These are phyloP conservation scores for Tuber melanosporum DNA, from an alignment of 495 filamentous ascomycete genomes.

Conservation along the genomic window DNA sequence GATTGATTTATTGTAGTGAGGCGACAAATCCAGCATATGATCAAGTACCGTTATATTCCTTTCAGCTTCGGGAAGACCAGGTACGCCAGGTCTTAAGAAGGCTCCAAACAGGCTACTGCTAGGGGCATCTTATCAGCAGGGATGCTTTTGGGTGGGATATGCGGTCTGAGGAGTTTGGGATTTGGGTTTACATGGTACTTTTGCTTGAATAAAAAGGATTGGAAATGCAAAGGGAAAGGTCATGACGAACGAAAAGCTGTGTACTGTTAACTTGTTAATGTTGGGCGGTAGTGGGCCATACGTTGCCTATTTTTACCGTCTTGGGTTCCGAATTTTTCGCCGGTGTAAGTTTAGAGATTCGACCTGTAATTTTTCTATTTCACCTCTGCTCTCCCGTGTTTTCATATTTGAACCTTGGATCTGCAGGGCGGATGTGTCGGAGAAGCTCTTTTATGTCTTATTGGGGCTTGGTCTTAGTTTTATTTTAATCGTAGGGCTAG, in stretches of 20 bases:
- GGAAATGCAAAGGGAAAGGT: not conserved
- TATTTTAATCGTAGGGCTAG: conserved; percentile 1
- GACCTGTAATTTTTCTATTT: not conserved
- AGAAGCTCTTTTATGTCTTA: not conserved
- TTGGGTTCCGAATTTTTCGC: not conserved
- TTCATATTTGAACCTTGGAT: not conserved
- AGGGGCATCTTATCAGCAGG: not conserved
- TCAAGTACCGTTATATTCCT: conserved; percentile 98
- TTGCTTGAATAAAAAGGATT: not conserved
- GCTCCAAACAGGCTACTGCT: not conserved
- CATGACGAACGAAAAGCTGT: not conserved
- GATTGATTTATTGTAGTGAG: conserved; percentile 57
- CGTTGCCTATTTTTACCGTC: not conserved
- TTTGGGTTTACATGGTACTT: not conserved
- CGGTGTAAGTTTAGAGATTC: conserved; percentile 1
- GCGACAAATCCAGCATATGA: conserved; percentile 99
- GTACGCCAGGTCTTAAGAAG: conserved; percentile 51
- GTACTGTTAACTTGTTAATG: not conserved
- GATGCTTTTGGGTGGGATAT: not conserved
- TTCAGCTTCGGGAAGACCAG: conserved; percentile 88
- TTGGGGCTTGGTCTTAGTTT: not conserved
- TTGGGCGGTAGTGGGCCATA: not conserved
- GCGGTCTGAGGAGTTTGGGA: not conserved
- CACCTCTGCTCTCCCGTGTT: not conserved
- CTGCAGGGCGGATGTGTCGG: not conserved